phyloP scores from a whole-genome alignment of 2,329 filamentous ascomycete genomes.

The Monilinia polystroma region DNA sequence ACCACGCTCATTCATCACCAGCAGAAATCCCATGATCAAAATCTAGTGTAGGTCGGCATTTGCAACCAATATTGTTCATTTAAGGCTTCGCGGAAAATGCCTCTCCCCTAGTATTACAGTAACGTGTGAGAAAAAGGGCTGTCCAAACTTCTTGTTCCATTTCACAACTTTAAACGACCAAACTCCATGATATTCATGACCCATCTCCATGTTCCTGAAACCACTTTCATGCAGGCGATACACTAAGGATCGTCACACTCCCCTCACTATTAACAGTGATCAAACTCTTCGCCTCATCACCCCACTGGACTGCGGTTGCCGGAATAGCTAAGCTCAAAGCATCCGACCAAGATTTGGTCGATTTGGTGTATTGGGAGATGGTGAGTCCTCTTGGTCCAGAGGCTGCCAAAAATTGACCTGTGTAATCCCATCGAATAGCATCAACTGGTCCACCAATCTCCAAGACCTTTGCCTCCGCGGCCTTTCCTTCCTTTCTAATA shows the following conservation, averaged over 20 bases:
- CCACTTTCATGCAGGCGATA: slow-evolving; percentile 1
- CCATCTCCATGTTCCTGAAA: background rate
- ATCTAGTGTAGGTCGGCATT: background rate
- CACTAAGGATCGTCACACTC: slow-evolving; percentile 66
- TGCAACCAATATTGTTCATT: slow-evolving; percentile 15
- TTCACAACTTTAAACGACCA: slow-evolving; percentile 15
- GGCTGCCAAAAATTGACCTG: slow-evolving; percentile 85
- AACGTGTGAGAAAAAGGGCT: background rate
- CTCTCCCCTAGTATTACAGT: slow-evolving; percentile 19
- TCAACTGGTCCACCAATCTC: slow-evolving; percentile 79
- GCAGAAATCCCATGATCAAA: background rate
- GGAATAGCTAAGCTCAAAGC: slow-evolving; percentile 73
- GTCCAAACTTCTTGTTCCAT: slow-evolving; percentile 13
- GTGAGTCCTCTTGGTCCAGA: slow-evolving; percentile 77
- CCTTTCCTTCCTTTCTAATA: slow-evolving; percentile 84
- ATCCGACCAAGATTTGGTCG: slow-evolving; percentile 85
- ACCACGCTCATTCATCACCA: background rate
- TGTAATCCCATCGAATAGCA: slow-evolving; percentile 86
- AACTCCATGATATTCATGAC: slow-evolving; percentile 20
- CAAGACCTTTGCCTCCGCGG: slow-evolving; percentile 76
- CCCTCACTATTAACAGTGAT: slow-evolving; percentile 74
- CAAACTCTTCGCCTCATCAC: slow-evolving; percentile 68
- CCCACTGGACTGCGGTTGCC: slow-evolving; percentile 75
- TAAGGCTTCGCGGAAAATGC: slow-evolving; percentile 13
- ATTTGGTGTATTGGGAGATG: slow-evolving; percentile 87